Conservation (phyloP, 345 rosid genomes). For the Eucalyptus curtisii region DNA sequence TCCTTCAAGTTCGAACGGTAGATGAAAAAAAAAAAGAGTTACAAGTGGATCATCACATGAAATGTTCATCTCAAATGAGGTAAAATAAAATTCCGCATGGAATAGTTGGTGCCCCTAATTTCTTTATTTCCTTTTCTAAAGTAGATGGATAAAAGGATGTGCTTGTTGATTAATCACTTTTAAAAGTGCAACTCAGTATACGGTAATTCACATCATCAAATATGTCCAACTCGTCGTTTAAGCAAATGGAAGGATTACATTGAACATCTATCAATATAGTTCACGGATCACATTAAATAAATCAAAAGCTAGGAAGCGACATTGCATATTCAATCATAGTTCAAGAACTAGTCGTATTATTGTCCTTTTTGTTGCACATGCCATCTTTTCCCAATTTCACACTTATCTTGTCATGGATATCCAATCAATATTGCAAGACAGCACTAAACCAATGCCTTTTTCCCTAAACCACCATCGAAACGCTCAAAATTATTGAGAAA, state of each 20-base stretch:
- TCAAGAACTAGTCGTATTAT: too few relatives aligned
- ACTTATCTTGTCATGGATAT: neutral
- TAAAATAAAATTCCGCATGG: neutral
- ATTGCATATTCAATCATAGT: fast-evolving
- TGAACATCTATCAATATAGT: neutral
- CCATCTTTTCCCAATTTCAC: neutral
- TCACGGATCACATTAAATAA: fast-evolving
- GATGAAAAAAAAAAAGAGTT: neutral
- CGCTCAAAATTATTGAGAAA: neutral
- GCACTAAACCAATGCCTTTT: neutral
- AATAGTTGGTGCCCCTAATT: neutral
- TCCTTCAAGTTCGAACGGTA: neutral
- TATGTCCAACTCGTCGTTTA: fast-evolving
- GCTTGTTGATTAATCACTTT: neutral
- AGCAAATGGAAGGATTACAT: too few relatives aligned
- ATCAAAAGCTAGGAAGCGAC: fast-evolving
- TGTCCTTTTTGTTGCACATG: neutral
- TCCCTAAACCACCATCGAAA: neutral
- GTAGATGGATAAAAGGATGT: neutral
- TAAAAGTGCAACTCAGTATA: neutral
- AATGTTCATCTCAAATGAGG: neutral
- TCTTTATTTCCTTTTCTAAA: neutral
- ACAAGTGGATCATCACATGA: neutral
- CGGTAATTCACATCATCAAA: neutral
- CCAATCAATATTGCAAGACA: neutral